Conservation (phyloP, 352 stramenopile species). For the Pelagophyceae sp. region DNA sequence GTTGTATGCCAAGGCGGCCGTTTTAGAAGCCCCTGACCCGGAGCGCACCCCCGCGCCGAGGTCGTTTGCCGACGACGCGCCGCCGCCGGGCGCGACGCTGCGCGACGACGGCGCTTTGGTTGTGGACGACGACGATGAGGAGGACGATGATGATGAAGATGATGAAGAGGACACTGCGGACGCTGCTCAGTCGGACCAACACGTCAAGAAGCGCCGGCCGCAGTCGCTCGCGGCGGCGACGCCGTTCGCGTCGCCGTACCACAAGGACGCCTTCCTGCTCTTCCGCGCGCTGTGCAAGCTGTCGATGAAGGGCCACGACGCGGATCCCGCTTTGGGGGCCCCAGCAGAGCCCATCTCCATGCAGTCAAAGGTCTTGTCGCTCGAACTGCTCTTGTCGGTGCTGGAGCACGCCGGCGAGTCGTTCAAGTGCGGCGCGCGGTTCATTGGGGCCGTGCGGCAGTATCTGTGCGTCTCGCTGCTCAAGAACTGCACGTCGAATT, state of each 20-base stretch:
- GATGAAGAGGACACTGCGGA: neutral
- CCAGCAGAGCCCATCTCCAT: slow-evolving; percentile 75
- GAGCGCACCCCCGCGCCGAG: neutral
- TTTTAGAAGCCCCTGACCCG: neutral
- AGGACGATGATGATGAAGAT: slow-evolving; percentile 8
- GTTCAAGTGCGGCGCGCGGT: slow-evolving; percentile 86
- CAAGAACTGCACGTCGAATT: slow-evolving; percentile 95
- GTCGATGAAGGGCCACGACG: slow-evolving; percentile 72
- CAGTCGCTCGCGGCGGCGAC: slow-evolving; percentile 28
- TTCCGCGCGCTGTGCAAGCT: slow-evolving; percentile 93
- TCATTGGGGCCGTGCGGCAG: slow-evolving; percentile 89
- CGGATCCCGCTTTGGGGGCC: slow-evolving; percentile 29
- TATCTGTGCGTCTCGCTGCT: slow-evolving; percentile 94
- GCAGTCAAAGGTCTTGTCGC: slow-evolving; percentile 88
- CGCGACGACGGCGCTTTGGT: neutral
- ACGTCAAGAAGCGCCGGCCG: neutral
- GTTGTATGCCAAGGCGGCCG: neutral
- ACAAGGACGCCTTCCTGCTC: slow-evolving; percentile 95
- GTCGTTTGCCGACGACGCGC: neutral
- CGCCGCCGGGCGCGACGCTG: neutral
- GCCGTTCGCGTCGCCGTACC: slow-evolving; percentile 84
- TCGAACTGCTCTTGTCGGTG: slow-evolving; percentile 93
- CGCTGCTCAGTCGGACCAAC: neutral
- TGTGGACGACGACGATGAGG: slow-evolving; percentile 1
- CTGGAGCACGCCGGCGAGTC: slow-evolving; percentile 87